Percentiles rank a stretch among this genome's conserved stretches.
phyloP scores from a whole-genome alignment of 768 basidiomycete species.

The Russula ochroleuca region DNA sequence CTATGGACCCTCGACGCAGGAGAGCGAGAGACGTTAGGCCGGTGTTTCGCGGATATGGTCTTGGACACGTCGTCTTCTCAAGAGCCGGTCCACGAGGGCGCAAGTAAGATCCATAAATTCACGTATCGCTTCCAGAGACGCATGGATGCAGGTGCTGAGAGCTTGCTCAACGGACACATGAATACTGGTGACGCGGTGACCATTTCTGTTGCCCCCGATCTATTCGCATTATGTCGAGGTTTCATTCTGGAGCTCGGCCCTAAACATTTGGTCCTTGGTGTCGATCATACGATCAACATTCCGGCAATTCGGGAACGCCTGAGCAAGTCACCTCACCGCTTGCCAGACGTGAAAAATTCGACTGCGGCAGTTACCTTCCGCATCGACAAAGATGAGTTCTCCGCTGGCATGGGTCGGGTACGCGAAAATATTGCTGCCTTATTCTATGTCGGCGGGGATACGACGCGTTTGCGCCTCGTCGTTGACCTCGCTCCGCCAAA shows the following conservation, averaged over 20 bases:
- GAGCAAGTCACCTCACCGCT: slow-evolving; percentile 32
- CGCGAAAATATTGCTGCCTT: slow-evolving; percentile 86
- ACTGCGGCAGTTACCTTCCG: slow-evolving; percentile 53
- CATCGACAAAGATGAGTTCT: slow-evolving; percentile 91
- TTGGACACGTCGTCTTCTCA: slow-evolving; percentile 45
- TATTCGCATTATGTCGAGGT: slow-evolving; percentile 81
- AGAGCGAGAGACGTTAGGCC: slow-evolving; percentile 74
- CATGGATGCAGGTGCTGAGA: slow-evolving; percentile 22
- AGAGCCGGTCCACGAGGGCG: slow-evolving; percentile 16
- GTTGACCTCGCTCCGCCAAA: slow-evolving; percentile 73
- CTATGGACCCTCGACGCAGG: slow-evolving; percentile 86
- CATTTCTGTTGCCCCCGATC: slow-evolving; percentile 79
- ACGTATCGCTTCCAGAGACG: slow-evolving; percentile 63
- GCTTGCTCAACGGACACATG: slow-evolving; percentile 76
- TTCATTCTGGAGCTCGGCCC: slow-evolving; percentile 73
- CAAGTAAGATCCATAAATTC: slow-evolving; percentile 68
- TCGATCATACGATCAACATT: slow-evolving; percentile 72
- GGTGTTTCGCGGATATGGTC: slow-evolving; percentile 82
- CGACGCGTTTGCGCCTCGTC: slow-evolving; percentile 60
- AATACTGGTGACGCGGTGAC: slow-evolving; percentile 76
- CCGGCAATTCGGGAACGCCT: slow-evolving; percentile 44
- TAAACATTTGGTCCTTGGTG: slow-evolving; percentile 62
- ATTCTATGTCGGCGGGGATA: slow-evolving; percentile 77
- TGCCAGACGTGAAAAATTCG: slow-evolving; percentile 21
- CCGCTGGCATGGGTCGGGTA: slow-evolving; percentile 80